phyloP scores from a whole-genome alignment of 371 early-diverging fungal genomes.

The Rhizomucor pusillus region DNA sequence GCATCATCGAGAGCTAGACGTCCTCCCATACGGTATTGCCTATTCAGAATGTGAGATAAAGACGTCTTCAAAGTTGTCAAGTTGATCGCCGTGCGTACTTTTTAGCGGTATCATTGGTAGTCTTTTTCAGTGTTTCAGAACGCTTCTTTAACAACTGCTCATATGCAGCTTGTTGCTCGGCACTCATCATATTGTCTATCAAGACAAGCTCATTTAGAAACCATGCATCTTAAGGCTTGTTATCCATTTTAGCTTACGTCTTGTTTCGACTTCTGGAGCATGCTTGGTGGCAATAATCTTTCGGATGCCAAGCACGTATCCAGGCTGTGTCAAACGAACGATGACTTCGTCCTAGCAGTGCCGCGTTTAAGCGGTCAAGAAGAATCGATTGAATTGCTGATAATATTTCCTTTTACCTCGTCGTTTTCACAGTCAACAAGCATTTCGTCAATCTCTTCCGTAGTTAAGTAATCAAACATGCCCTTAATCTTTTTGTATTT shows the following conservation, averaged over 20 bases:
- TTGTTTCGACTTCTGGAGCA: conserved; percentile 29
- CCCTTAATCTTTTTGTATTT: conserved; percentile 70
- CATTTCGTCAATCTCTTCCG: conserved; percentile 81
- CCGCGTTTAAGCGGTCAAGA: too few relatives aligned
- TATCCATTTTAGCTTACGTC: conserved; percentile 7
- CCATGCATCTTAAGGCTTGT: too few relatives aligned
- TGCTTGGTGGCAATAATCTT: conserved; percentile 67
- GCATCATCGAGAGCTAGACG: conserved; percentile 88
- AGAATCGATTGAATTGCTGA: not conserved
- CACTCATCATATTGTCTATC: conserved; percentile 59
- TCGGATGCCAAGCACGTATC: conserved; percentile 68
- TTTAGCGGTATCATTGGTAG: conserved; percentile 72
- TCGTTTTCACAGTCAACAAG: conserved; percentile 75
- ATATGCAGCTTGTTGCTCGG: conserved; percentile 78
- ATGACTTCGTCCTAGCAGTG: conserved; percentile 63
- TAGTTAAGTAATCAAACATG: conserved; percentile 71
- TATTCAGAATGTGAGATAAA: conserved; percentile 3
- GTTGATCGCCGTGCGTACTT: too few relatives aligned
- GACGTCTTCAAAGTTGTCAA: not conserved
- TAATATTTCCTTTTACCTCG: conserved; percentile 47
- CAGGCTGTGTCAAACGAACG: conserved; percentile 68
- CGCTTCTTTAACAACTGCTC: conserved; percentile 80
- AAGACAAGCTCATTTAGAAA: too few relatives aligned
- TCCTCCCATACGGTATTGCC: conserved; percentile 74
- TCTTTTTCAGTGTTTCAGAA: conserved; percentile 74